Percentiles rank a stretch among this genome's conserved stretches.
phyloP scores from a whole-genome alignment of 2,329 filamentous ascomycete genomes.

The Pseudomassariella vexata region DNA sequence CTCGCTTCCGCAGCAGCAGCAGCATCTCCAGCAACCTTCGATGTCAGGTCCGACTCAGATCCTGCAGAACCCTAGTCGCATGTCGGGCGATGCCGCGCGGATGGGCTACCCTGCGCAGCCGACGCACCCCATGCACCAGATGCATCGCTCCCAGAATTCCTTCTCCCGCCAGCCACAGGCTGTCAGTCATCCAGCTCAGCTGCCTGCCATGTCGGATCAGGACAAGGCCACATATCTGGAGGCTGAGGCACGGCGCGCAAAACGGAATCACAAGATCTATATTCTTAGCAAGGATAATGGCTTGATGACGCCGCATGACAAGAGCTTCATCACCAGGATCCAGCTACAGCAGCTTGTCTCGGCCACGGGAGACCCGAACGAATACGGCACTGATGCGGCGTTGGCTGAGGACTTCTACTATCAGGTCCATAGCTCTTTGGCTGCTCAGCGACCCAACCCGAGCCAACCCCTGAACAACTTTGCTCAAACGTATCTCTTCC shows the following conservation, averaged over 20 bases:
- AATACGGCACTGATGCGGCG: conserved; percentile 72
- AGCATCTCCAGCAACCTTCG: conserved; percentile 25
- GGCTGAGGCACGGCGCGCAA: conserved; percentile 90
- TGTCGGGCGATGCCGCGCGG: conserved; percentile 41
- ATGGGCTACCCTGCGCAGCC: conserved; percentile 25
- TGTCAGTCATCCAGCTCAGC: conserved; percentile 61
- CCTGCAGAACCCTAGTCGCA: conserved; percentile 70
- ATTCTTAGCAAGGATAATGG: conserved; percentile 90
- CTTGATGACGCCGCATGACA: conserved; percentile 97
- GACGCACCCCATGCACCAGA: conserved; percentile 22
- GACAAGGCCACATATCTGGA: conserved; percentile 79
- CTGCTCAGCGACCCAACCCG: conserved; percentile 82
- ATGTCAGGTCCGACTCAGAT: conserved; percentile 66
- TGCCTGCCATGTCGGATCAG: conserved; percentile 73
- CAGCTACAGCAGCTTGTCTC: conserved; percentile 94
- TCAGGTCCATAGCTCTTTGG: conserved; percentile 93
- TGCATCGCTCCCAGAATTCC: conserved; percentile 47
- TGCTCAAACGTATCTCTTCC: conserved; percentile 94
- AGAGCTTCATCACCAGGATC: conserved; percentile 98
- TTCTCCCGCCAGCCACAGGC: conserved; percentile 48
- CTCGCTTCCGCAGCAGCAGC: conserved; percentile 25
- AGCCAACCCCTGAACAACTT: conserved; percentile 93
- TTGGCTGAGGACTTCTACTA: conserved; percentile 97
- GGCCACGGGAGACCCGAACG: conserved; percentile 80
- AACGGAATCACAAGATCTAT: conserved; percentile 97